Evolutionary conservation across 495 filamentous ascomycete species (phyloP).

Genomic region (Penicillium coffeae): DNA sequence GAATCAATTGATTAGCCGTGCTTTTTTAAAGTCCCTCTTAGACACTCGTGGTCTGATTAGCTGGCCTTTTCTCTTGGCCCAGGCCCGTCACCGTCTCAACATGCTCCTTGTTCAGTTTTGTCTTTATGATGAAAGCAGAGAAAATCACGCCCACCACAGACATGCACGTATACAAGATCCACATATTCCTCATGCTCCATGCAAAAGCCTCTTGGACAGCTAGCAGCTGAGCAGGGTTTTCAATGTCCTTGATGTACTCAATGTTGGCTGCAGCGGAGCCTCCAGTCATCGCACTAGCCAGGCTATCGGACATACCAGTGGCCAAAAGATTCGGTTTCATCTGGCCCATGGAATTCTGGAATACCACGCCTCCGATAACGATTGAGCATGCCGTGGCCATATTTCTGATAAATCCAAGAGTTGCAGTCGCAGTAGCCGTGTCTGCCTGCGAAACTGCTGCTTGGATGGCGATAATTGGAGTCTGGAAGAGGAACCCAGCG

Average conservation of each 20-base stretch:
- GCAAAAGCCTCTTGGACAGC: constrained; percentile 55
- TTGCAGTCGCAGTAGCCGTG: constrained; percentile 72
- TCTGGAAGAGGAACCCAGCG: constrained; percentile 45
- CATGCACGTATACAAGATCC: constrained; percentile 57
- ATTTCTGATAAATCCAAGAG: constrained; percentile 70
- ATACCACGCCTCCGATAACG: constrained; percentile 77
- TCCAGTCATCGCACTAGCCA: constrained; percentile 43
- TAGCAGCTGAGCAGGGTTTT: constrained; percentile 37
- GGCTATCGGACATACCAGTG: constrained; percentile 39
- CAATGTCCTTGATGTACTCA: constrained; percentile 38
- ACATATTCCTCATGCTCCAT: constrained; percentile 58
- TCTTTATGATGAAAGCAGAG: constrained; percentile 51
- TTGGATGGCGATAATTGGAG: constrained; percentile 77
- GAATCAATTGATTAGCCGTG: too few relatives aligned
- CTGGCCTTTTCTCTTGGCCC: constrained; percentile 19
- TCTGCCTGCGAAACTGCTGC: constrained; percentile 64
- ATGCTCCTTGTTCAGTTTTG: constrained; percentile 54
- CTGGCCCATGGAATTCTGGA: constrained; percentile 58
- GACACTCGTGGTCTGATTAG: constrained; percentile 4
- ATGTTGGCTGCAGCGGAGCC: constrained; percentile 51
- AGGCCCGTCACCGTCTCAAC: constrained; percentile 54
- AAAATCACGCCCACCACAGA: constrained; percentile 46
- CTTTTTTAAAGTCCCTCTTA: too few relatives aligned
- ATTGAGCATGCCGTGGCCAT: constrained; percentile 68
- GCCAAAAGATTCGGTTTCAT: constrained; percentile 33